Base-by-base conservation (phyloP, 2,329 filamentous ascomycete species). In the Phaeosphaeriaceae sp. region DNA sequence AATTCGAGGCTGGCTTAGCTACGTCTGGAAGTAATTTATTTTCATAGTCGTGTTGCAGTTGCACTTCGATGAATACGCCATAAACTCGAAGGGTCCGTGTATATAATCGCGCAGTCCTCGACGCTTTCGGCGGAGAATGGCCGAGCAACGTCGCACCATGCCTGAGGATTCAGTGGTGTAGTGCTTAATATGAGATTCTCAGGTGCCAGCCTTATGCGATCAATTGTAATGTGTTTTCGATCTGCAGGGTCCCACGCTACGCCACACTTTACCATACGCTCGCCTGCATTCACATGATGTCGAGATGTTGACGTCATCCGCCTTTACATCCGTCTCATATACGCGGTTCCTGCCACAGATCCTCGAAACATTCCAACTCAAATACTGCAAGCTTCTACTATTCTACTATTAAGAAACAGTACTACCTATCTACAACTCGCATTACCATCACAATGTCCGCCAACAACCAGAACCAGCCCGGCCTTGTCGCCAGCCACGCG, bases 401-500 rank as follows among this genome's bases (percentile, higher is more conserved):
- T 13, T 7, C 31, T 36, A 27, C 31, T n/a, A n/a, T n/a, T n/a
- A n/a, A n/a, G n/a, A n/a, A n/a, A n/a, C n/a, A n/a, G n/a, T n/a
- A n/a, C n/a, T n/a, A n/a, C 1, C 5, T 1, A 24, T 27, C 7
- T 7, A 21, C 24, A 15, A 27, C 13, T 17, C 36, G 54, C 3
- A 54, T 10, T 51, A 22, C 33, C 15, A 41, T 20, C 57, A 62
- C 53, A 31, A 72, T 71, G 70, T 71, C 72, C 5, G 62, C 65
- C 27, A 63, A 67, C 54, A 65, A 69, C 57, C 63, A 68, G 56
- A 68, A 70, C 59, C 79, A 86, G 59, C 85, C 88, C 20, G 83
- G 87, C 46, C 86, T 91, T 62, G 70, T 91, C 45, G 81, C 83
- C 57, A 83, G 85, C 44, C 89, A 91, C 72, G 87, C 83, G 31